Base-by-base conservation (phyloP, 108 stramenopile genomes). In the Stephanodiscus minutulus region DNA sequence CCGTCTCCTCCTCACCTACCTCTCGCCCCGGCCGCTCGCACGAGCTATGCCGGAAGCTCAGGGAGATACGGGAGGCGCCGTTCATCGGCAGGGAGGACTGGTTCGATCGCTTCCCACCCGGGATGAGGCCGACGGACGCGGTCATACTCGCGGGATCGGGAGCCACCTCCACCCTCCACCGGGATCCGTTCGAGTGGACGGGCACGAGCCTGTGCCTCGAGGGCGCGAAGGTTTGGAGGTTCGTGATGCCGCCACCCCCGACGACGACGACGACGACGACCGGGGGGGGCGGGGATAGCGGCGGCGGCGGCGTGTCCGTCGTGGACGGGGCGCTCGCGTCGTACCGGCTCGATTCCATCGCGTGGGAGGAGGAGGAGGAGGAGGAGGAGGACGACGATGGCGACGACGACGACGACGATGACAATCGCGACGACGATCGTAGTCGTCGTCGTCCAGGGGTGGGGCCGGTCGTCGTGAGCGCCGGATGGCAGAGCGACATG, bases 181-280 rank as follows among this genome's bases (percentile, higher is more conserved):
- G 88, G 29, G 88, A 89, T 84, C 88, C 88, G 22, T 85, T 85
- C 41, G 86, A 87, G 72, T 89, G 88, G 88, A 87, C 85, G 18
- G 88, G 88, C 10, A 89, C 88, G 7, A 79, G 73, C 52, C 54
- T 89, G 5, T 87, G 85, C 66, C 20, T 89, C 7, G 85, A 87
- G 46, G 88, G 88, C 18, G 61, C 76, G 20, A 89, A 89, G 70
- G 21, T 86, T 41, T 89, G 88, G 88, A 76, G 88, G 24, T 89
- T 89, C 82, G 53, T 86, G 17, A 20, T 49, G 5, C 84, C 86
- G 7, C 56, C 73, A 8, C 20, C 29, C 73, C 20, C 7, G 43
- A 37, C 36, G 18, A 65, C n/a, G n/a, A n/a, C n/a, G n/a, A 71
- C 44, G 68, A n/a, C n/a, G n/a, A n/a, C n/a, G n/a, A n/a, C n/a